Evolutionary conservation across 495 filamentous ascomycete genomes (phyloP).

Genomic region (Penicillium alfredii): DNA sequence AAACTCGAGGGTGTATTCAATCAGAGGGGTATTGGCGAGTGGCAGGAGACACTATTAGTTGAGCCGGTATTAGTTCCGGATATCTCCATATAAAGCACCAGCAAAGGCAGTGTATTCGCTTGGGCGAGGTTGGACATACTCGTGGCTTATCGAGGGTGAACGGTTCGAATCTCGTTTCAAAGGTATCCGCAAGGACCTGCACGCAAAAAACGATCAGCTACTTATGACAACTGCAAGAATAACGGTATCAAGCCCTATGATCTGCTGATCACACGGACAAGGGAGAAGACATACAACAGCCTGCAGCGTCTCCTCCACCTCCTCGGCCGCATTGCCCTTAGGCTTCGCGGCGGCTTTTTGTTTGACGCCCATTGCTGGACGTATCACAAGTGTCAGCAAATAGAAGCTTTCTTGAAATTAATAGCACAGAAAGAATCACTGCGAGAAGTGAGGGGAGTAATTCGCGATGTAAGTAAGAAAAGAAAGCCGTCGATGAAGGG

Average conservation of each 20-base stretch:
- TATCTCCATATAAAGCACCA: too few relatives aligned
- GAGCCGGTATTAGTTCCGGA: too few relatives aligned
- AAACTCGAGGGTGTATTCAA: slow-evolving; percentile 97
- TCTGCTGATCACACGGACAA: too few relatives aligned
- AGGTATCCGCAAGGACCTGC: slow-evolving; percentile 83
- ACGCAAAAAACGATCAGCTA: slow-evolving; percentile 7
- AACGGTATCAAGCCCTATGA: too few relatives aligned
- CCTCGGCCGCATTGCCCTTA: slow-evolving; percentile 53
- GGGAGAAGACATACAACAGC: slow-evolving; percentile 65
- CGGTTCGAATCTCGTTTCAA: slow-evolving; percentile 82
- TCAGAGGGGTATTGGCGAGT: slow-evolving; percentile 86
- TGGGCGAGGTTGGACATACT: slow-evolving; percentile 62
- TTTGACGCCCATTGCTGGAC: slow-evolving; percentile 38
- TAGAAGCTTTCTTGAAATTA: background rate
- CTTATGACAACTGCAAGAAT: too few relatives aligned
- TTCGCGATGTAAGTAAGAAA: too few relatives aligned
- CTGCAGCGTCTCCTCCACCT: slow-evolving; percentile 79
- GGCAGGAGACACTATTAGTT: slow-evolving; percentile 76
- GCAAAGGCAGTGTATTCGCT: too few relatives aligned
- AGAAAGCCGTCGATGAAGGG: too few relatives aligned
- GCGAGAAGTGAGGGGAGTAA: too few relatives aligned
- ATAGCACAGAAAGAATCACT: too few relatives aligned
- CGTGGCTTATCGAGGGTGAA: slow-evolving; percentile 85
- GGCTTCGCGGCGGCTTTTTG: slow-evolving; percentile 61
- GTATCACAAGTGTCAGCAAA: background rate